Evolutionary conservation across 2,329 filamentous ascomycete genomes (phyloP).

Genomic region (Tolypocladium guangdongense): DNA sequence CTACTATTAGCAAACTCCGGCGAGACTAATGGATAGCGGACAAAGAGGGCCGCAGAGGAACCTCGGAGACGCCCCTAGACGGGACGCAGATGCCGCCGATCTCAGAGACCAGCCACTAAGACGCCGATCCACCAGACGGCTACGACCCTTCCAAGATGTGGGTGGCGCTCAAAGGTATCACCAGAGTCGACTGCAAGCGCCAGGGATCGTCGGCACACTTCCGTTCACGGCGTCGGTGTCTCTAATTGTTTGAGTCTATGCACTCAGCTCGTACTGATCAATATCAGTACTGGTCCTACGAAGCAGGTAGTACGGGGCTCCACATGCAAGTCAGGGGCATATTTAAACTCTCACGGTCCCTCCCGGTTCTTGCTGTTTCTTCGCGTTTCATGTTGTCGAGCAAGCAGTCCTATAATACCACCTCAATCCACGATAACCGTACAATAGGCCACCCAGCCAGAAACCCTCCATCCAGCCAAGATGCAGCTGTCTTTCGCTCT

Average conservation of each 20-base stretch:
- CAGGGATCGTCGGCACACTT: background rate
- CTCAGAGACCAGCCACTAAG: background rate
- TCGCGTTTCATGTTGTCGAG: background rate
- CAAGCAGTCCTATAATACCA: background rate
- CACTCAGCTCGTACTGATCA: background rate
- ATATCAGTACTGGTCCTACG: too few relatives aligned
- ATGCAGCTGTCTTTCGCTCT: constrained; percentile 16
- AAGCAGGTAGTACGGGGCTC: too few relatives aligned
- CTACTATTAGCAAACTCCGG: too few relatives aligned
- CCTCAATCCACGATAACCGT: too few relatives aligned
- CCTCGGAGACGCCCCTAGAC: background rate
- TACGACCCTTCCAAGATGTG: constrained; percentile 2
- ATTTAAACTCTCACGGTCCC: background rate
- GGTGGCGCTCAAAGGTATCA: background rate
- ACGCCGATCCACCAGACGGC: background rate
- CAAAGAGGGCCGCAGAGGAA: background rate
- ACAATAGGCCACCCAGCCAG: background rate
- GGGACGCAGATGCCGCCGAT: background rate
- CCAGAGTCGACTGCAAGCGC: background rate
- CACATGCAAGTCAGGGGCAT: too few relatives aligned
- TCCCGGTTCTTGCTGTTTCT: background rate
- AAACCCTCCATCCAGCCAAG: constrained; percentile 6
- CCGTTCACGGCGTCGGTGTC: background rate
- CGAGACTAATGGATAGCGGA: too few relatives aligned
- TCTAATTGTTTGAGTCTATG: background rate